Conservation (phyloP, 2,329 filamentous ascomycete species). For the Fusarium fujikuroi region DNA sequence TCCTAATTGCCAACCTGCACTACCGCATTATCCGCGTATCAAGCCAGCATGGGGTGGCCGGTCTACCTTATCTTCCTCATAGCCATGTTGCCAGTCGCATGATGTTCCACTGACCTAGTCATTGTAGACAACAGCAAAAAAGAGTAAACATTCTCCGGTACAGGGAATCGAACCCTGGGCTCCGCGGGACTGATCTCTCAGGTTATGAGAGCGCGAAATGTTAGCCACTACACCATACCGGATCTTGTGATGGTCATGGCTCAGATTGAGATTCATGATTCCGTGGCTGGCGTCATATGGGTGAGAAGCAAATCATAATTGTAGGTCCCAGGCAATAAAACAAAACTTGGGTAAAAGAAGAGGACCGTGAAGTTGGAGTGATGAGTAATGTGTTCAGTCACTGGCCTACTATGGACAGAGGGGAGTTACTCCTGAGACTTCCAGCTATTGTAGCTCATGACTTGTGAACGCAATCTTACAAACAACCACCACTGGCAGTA, state of each 20-base stretch:
- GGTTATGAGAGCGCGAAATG: conserved; percentile 48
- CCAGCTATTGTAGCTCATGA: not conserved
- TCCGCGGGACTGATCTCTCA: conserved; percentile 42
- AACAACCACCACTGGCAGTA: too few relatives aligned
- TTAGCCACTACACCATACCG: conserved; percentile 51
- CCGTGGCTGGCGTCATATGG: fast-evolving
- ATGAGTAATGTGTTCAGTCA: not conserved
- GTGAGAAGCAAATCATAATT: not conserved
- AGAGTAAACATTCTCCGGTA: conserved; percentile 26
- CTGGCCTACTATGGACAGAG: too few relatives aligned
- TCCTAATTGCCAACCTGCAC: not conserved
- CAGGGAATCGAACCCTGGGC: conserved; percentile 46
- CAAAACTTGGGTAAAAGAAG: not conserved
- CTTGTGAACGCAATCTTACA: too few relatives aligned
- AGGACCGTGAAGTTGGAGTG: fast-evolving
- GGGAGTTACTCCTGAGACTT: not conserved
- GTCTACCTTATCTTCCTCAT: too few relatives aligned
- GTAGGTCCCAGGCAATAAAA: too few relatives aligned
- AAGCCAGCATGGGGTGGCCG: not conserved
- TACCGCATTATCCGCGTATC: not conserved
- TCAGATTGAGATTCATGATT: not conserved
- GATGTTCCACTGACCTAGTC: not conserved
- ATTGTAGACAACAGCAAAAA: not conserved
- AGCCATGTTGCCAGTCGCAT: not conserved
- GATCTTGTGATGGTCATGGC: not conserved